Percentiles rank a stretch among this genome's conserved stretches.
Evolutionary conservation across 2,329 filamentous ascomycete species (phyloP).

Genomic region (Coleophoma cylindrospora): DNA sequence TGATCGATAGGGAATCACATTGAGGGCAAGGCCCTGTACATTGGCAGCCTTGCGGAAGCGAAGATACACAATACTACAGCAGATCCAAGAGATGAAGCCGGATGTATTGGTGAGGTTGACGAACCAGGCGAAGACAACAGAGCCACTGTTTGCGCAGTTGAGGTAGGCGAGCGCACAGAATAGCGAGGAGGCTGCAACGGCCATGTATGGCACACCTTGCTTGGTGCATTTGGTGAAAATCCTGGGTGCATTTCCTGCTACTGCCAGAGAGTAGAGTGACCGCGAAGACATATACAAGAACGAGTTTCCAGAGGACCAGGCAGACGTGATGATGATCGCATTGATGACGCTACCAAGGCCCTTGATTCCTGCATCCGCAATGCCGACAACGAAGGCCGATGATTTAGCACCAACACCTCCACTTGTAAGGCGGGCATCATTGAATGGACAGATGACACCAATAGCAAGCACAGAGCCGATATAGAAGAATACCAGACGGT

Average conservation of each 20-base stretch:
- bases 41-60: slow-evolving; percentile 48
- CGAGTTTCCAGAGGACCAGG: slow-evolving; percentile 49
- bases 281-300: slow-evolving; percentile 48
- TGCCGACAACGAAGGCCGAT: slow-evolving; percentile 43
- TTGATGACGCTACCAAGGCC: slow-evolving; percentile 48
- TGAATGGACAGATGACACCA: slow-evolving; percentile 51
- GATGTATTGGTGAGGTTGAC: slow-evolving; percentile 49
- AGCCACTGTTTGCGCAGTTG: slow-evolving; percentile 35
- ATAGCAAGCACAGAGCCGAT: slow-evolving; percentile 52
- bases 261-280: slow-evolving; percentile 45
- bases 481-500: slow-evolving; percentile 59
- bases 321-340: slow-evolving; percentile 48
- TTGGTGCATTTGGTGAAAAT: slow-evolving; percentile 45
- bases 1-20: slow-evolving; percentile 45
- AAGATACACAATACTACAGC: slow-evolving; percentile 49
- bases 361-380: slow-evolving; percentile 42
- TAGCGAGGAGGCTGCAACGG: slow-evolving; percentile 35
- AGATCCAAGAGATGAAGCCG: slow-evolving; percentile 48
- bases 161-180: slow-evolving; percentile 43
- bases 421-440: slow-evolving; percentile 43
- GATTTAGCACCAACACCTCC: slow-evolving; percentile 49
- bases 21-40: slow-evolving; percentile 33
- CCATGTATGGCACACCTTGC: slow-evolving; percentile 43
- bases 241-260: slow-evolving; percentile 45
- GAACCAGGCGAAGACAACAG: slow-evolving; percentile 50